Base-by-base conservation (phyloP, 2,329 filamentous ascomycete genomes). In the Aspergillus puulaauensis region DNA sequence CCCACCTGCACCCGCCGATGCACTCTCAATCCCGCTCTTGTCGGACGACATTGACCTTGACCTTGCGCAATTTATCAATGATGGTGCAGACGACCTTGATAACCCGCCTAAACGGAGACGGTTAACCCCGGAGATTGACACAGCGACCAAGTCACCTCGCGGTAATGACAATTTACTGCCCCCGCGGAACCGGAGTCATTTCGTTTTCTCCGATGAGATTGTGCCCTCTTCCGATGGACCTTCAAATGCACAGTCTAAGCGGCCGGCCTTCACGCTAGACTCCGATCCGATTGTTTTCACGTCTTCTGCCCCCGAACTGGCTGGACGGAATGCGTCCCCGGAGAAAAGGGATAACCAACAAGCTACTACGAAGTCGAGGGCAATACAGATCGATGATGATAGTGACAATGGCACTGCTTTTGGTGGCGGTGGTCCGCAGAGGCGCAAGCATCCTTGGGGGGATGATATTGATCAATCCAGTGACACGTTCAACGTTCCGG, bases 261-360 rank as follows among this genome's bases (percentile, higher is more conserved):
- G 19, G 21, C 31, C 54, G 12, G 44, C 33, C 14, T 62, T 64
- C 60, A 58, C 66, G 27, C 61, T 66, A 31, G 68, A 72, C 4
- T 74, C 70, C 2, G 78, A 79, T 62, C 73, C 76, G 2, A 77
- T 79, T 59, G 64, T 72, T 4, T 77, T 77, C 54, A 78, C 75
- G 1, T 80, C 77, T 5, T 76, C 77, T 17, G 71, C 71, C 0
- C 71, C 68, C 4, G 67, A 73, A 48, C 66, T 61, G 15, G 54
- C 47, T 6, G 46, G 41, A 3, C 15, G 46, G 14, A 23, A 52
- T 11, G 50, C 53, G n/a, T 33, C 47, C 6, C 46, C 56, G 45
- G 54, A 11, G 7, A 54, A 21, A 15, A 55, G 35, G 14, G 40
- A 56, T 6, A 21, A 47, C 21, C 43, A 48, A 3, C 43, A 14